phyloP scores from a whole-genome alignment of 257 asterid species.

The Penstemon barbatus region DNA sequence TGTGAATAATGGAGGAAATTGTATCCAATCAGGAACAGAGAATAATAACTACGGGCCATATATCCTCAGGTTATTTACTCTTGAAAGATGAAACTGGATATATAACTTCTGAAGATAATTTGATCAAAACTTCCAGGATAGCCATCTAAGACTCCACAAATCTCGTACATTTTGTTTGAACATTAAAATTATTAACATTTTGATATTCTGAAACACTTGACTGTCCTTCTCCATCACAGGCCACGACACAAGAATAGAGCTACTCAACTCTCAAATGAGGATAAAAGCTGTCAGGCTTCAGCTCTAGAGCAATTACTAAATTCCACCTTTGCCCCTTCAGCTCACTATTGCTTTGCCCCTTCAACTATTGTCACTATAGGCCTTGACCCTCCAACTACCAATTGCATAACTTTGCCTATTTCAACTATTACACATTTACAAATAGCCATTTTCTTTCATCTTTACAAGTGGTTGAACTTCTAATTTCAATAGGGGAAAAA shows the following conservation, averaged over 20 bases:
- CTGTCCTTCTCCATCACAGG: not conserved
- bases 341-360: too few relatives aligned
- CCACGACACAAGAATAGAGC: not conserved
- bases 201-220: conserved; percentile 6
- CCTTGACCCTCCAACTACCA: too few relatives aligned
- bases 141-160: not conserved
- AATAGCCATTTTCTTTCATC: too few relatives aligned
- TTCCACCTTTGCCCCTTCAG: too few relatives aligned
- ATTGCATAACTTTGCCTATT: too few relatives aligned
- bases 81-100: not conserved
- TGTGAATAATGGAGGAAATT: not conserved
- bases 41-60: not conserved
- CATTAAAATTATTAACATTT: not conserved
- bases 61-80: conserved; percentile 3
- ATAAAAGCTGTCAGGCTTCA: not conserved
- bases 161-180: not conserved
- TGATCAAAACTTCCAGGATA: not conserved
- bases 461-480: too few relatives aligned
- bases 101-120: not conserved
- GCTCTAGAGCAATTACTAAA: not conserved
- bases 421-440: too few relatives aligned
- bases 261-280: not conserved
- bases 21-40: not conserved
- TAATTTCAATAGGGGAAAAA: too few relatives aligned
- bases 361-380: too few relatives aligned